Evolutionary conservation across 2,329 filamentous ascomycete species (phyloP).

Genomic region (Aureobasidium mangrovei): DNA sequence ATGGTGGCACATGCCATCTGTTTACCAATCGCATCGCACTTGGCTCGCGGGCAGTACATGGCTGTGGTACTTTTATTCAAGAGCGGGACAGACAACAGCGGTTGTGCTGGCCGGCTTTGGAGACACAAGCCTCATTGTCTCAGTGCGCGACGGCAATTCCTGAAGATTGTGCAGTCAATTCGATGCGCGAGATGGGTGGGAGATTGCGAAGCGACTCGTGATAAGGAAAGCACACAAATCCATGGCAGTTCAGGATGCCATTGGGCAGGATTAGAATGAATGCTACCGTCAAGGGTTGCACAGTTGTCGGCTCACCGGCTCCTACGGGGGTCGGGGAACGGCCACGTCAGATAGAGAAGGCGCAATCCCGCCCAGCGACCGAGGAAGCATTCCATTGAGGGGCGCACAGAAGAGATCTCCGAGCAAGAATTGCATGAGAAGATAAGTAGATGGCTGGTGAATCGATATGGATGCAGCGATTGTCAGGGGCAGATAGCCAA

Average conservation of each 20-base stretch:
- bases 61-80: background rate
- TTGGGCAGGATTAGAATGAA: too few species aligned
- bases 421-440: too few species aligned
- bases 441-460: background rate
- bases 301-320: background rate
- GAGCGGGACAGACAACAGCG: background rate
- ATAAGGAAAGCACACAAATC: background rate
- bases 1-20: background rate
- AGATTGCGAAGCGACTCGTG: conserved; percentile 2
- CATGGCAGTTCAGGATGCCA: too few species aligned
- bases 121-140: background rate
- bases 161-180: background rate
- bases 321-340: background rate
- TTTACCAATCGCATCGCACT: background rate
- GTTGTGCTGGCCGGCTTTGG: background rate
- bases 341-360: background rate
- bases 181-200: conserved; percentile 2
- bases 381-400: background rate
- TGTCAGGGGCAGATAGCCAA: conserved; percentile 6
- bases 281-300: background rate
- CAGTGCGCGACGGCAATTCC: background rate
- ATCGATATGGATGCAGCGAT: background rate
- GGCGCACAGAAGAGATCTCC: too few species aligned
- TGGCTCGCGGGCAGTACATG: too few species aligned
- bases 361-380: background rate